Conservation (phyloP, 495 filamentous ascomycete genomes). For the Aspergillus panamensis region DNA sequence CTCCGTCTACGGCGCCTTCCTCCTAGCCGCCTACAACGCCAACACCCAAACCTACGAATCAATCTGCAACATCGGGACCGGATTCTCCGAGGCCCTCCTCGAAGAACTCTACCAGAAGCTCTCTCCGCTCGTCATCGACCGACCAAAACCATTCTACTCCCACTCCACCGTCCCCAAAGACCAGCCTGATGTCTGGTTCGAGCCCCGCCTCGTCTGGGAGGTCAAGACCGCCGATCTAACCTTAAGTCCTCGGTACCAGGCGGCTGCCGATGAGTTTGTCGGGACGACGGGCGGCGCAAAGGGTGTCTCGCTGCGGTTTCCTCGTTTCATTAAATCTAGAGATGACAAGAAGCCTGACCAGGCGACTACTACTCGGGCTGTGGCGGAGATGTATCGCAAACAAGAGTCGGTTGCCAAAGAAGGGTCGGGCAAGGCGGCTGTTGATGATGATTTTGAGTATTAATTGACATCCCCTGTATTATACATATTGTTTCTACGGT, state of each 20-base stretch:
- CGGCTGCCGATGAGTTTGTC: slow-evolving; percentile 59
- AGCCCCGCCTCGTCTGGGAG: slow-evolving; percentile 92
- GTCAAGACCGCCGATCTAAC: slow-evolving; percentile 96
- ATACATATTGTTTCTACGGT: background rate
- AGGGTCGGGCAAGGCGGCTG: slow-evolving; percentile 66
- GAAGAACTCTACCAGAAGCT: slow-evolving; percentile 76
- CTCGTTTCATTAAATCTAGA: slow-evolving; percentile 80
- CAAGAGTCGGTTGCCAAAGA: slow-evolving; percentile 76
- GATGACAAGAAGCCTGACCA: slow-evolving; percentile 95
- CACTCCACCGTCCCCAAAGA: slow-evolving; percentile 81
- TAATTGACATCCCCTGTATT: slow-evolving; percentile 33
- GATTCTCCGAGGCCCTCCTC: slow-evolving; percentile 84
- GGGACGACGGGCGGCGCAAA: slow-evolving; percentile 62
- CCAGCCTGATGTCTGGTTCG: slow-evolving; percentile 98
- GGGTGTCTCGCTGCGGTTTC: slow-evolving; percentile 86
- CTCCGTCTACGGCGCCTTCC: slow-evolving; percentile 89
- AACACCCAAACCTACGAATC: slow-evolving; percentile 79
- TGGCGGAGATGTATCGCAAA: slow-evolving; percentile 95
- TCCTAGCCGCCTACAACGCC: slow-evolving; percentile 89
- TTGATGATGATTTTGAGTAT: slow-evolving; percentile 99
- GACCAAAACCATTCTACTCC: slow-evolving; percentile 88
- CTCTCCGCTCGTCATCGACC: slow-evolving; percentile 70
- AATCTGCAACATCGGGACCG: slow-evolving; percentile 97
- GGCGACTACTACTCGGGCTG: slow-evolving; percentile 75
- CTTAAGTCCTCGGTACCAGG: slow-evolving; percentile 86